Evolutionary conservation across 306 rosid genomes (phyloP).

Genomic region (Cotoneaster glaucophyllus): DNA sequence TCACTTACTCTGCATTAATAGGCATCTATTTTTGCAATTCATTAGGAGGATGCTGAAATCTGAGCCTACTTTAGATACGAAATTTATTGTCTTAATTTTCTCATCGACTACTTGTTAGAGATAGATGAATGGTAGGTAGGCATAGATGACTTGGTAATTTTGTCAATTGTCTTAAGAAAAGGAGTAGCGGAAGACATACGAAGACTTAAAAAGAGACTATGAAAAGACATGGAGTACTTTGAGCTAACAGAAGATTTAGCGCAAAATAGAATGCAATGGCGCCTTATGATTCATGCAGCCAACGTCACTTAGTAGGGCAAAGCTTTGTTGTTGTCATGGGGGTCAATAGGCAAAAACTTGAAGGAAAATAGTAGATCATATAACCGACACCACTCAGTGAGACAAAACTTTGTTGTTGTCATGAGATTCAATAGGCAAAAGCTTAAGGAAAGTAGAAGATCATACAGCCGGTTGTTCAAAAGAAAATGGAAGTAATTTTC

Average conservation of each 20-base stretch:
- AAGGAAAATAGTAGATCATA: background rate
- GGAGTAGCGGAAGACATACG: no score
- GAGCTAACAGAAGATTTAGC: no score
- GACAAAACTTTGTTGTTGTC: background rate
- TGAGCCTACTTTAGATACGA: background rate
- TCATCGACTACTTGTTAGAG: background rate
- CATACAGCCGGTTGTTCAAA: background rate
- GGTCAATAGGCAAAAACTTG: constrained; percentile 4
- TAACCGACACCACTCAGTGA: no score
- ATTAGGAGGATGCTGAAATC: background rate
- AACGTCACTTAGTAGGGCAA: no score
- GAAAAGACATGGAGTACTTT: no score
- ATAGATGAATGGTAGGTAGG: constrained; percentile 13
- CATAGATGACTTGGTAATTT: background rate
- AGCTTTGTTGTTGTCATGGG: background rate
- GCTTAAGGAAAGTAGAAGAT: background rate
- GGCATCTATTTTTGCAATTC: background rate
- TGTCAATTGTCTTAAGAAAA: background rate
- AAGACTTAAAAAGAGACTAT: no score
- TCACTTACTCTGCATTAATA: background rate
- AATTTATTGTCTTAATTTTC: background rate
- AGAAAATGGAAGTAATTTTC: background rate
- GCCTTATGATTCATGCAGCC: no score
- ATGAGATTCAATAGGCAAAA: constrained; percentile 12
- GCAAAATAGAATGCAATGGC: no score